A percentile compares a stretch with the other conserved stretches of the same genome.
Evolutionary conservation across 192 early-diverging fungal genomes (phyloP).

Genomic region (Coemansia sp.): DNA sequence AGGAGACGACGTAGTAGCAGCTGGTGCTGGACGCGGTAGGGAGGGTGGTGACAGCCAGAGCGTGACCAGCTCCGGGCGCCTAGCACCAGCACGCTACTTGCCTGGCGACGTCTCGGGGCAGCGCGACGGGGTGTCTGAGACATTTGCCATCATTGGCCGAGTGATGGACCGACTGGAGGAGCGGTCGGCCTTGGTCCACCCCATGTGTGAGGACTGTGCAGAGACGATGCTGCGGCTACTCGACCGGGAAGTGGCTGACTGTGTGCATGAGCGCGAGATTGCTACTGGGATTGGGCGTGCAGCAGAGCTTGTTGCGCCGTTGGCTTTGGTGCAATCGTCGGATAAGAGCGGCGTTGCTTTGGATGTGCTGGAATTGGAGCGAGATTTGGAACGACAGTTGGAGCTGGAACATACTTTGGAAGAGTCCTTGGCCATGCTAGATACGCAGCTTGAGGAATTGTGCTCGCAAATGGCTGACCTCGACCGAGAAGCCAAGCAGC

Average conservation of each 20-base stretch:
- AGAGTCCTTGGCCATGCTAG: conserved; percentile 47
- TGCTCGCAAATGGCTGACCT: conserved; percentile 48
- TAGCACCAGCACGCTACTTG: neutral
- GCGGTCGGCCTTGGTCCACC: conserved; percentile 72
- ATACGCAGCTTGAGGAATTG: conserved; percentile 42
- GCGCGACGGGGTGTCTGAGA: conserved; percentile 31
- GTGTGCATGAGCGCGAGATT: conserved; percentile 68
- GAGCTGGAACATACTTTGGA: conserved; percentile 47
- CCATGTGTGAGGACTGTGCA: conserved; percentile 89
- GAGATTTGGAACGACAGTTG: conserved; percentile 54
- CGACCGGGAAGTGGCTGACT: conserved; percentile 67
- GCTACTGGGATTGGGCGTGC: conserved; percentile 69
- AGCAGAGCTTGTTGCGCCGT: conserved; percentile 44
- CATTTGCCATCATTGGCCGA: conserved; percentile 48
- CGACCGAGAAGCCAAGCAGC: conserved; percentile 50
- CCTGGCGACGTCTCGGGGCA: neutral
- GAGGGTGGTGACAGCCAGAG: neutral
- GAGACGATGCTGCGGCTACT: conserved; percentile 70
- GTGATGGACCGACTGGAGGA: conserved; percentile 77
- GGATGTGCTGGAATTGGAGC: conserved; percentile 54
- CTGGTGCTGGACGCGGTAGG: neutral
- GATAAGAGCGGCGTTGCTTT: conserved; percentile 13
- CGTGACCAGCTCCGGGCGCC: neutral
- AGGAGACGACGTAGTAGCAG: neutral
- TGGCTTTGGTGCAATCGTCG: neutral